Conservation (phyloP, 2,329 filamentous ascomycete genomes). For the Phialocephala subalpina region DNA sequence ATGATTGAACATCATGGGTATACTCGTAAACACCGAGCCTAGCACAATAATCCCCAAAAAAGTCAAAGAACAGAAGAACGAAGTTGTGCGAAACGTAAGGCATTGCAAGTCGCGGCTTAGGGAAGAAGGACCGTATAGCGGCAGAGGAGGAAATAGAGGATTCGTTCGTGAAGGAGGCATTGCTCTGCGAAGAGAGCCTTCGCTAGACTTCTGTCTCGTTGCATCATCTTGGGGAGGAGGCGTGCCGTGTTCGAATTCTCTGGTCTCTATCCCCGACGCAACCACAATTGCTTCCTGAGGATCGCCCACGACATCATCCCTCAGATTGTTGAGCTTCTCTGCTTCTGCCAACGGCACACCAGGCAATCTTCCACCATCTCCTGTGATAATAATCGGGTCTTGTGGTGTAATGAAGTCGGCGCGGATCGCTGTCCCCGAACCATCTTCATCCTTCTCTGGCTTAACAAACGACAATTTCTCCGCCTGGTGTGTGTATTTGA, state of each 20-base stretch:
- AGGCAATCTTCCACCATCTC: constrained; percentile 71
- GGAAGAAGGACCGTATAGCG: constrained; percentile 81
- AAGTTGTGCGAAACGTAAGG: constrained; percentile 68
- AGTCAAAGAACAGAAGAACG: constrained; percentile 77
- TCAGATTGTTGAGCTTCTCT: constrained; percentile 71
- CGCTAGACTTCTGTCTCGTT: constrained; percentile 53
- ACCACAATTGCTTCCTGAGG: constrained; percentile 46
- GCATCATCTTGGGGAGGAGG: constrained; percentile 35
- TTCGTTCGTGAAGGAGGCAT: constrained; percentile 76
- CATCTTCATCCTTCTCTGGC: constrained; percentile 38
- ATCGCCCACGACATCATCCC: constrained; percentile 52
- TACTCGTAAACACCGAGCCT: constrained; percentile 74
- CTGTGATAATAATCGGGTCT: constrained; percentile 75
- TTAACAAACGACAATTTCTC: constrained; percentile 58
- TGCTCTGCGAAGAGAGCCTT: constrained; percentile 53
- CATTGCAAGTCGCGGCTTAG: constrained; percentile 71
- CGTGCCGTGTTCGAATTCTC: constrained; percentile 41
- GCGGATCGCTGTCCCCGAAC: constrained; percentile 60
- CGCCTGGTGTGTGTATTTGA: constrained; percentile 68
- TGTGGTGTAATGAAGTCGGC: constrained; percentile 73
- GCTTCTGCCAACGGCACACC: constrained; percentile 76
- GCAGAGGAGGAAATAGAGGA: constrained; percentile 84
- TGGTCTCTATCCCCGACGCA: constrained; percentile 43
- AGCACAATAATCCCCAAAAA: constrained; percentile 81
- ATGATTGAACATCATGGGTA: constrained; percentile 59